Base-by-base conservation (phyloP, 495 filamentous ascomycete species). In the Aspergillus egyptiacus region DNA sequence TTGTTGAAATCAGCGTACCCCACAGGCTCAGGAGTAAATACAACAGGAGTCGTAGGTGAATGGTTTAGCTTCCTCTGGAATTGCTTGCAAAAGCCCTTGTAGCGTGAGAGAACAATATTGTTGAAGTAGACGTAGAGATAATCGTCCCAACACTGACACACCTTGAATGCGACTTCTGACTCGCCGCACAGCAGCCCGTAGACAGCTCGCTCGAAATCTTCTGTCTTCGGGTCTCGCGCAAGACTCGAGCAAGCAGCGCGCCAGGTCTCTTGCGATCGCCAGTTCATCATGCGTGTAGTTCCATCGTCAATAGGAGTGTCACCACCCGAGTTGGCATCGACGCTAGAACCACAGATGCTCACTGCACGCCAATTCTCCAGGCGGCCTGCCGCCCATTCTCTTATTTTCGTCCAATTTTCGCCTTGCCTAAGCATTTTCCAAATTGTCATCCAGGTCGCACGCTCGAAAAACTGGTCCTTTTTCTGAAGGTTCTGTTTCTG, bases 51-150 rank as follows among this genome's bases (percentile, higher is more conserved):
- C 9, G 54, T 61, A 18, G 70, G 63, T 6, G 64, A 69, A 33
- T 63, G 63, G 45, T 49, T 69, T 15, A 75, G 55, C 46, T 72
- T 73, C 24, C 65, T 66, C 44, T 69, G 63, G 30, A 75, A 66
- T 33, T 72, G 69, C 38, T 64, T 64, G 55, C 72, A 72, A 50
- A 75, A 75, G 10, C 64, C 63, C 43, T 60, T 62, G 40, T 75
- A 75, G 30, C 72, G 70, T 6, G 65, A 54, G 55, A 88, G 72
- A 13, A 98, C 72, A 22, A 91, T 68, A 7, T 85, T 79, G 58
- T 94, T 96, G 73, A 91, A 93, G 58, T 88, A 82, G 6, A 84
- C 85, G 58, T 91, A 97, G n/a, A 96, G 77, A 53, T 84, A 80
- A 63, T 98, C 93, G 51, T 97, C 89, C 84, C 87, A 95, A 30